Evolutionary conservation across 163 green algal species (phyloP).

Genomic region (Botryococcus braunii): DNA sequence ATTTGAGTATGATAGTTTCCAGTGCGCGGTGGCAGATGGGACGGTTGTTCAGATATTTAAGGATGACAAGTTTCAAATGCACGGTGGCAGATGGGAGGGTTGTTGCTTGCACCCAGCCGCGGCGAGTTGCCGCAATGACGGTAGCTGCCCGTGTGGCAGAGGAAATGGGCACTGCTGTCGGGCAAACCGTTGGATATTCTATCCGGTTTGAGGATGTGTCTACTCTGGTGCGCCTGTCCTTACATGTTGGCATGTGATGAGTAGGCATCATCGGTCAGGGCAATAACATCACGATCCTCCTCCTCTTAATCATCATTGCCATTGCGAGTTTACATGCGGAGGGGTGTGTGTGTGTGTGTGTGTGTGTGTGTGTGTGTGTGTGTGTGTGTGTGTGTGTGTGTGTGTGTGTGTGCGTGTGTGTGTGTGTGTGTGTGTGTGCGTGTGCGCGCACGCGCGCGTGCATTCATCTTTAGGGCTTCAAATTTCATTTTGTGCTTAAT

Average conservation of each 20-base stretch:
- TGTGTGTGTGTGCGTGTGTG: no score
- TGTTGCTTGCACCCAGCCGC: constrained; percentile 49
- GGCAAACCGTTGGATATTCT: constrained; percentile 50
- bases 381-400: no score
- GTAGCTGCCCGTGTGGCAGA: constrained; percentile 61
- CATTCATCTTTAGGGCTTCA: no score
- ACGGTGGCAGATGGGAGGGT: constrained; percentile 14
- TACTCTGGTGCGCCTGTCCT: constrained; percentile 18
- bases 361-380: no score
- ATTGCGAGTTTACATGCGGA: background rate
- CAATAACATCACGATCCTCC: no score
- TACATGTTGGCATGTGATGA: no score
- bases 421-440: no score
- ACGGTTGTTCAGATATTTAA: background rate
- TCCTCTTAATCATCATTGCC: background rate
- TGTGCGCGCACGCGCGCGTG: no score
- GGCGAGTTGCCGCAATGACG: constrained; percentile 59
- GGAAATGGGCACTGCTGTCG: constrained; percentile 45
- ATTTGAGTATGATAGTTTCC: background rate
- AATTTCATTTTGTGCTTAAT: no score
- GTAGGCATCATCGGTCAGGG: no score
- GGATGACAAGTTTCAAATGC: background rate
- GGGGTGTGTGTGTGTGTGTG: no score
- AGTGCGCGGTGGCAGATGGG: background rate
- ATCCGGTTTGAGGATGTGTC: constrained; percentile 56